Evolutionary conservation across 2,329 filamentous ascomycete genomes (phyloP).

Genomic region (Emmonsia crescens): DNA sequence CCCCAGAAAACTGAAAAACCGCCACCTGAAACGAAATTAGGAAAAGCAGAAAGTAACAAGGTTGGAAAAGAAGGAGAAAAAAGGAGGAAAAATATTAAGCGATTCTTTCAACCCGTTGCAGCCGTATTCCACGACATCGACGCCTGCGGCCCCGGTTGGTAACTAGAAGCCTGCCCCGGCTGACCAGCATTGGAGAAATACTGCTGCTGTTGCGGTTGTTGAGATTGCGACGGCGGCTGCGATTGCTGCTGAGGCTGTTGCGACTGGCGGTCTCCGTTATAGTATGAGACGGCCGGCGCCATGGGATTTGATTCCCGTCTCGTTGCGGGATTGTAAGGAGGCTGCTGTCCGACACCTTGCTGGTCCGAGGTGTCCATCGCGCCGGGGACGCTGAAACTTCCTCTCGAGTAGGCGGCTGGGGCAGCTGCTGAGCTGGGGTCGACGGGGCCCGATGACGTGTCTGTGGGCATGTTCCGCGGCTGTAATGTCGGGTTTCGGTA

Average conservation of each 20-base stretch:
- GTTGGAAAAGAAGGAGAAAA: background rate
- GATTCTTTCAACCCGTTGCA: background rate
- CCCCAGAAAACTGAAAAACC: background rate
- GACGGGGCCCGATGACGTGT: constrained; percentile 29
- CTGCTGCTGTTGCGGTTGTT: constrained; percentile 2
- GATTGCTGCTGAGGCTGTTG: background rate
- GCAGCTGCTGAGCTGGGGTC: constrained; percentile 26
- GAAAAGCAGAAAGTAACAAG: background rate
- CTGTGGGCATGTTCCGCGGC: constrained; percentile 27
- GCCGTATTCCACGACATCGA: background rate
- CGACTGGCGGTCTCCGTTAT: constrained; percentile 23
- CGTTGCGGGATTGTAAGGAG: constrained; percentile 24
- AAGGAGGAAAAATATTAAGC: background rate
- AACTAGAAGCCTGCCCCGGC: background rate
- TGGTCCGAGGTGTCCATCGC: constrained; percentile 19
- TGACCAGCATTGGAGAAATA: background rate
- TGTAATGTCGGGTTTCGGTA: constrained; percentile 33
- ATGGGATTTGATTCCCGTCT: constrained; percentile 26
- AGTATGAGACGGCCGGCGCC: constrained; percentile 22
- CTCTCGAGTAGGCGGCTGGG: constrained; percentile 24
- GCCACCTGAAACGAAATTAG: background rate
- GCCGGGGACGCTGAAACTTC: constrained; percentile 28
- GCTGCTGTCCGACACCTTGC: constrained; percentile 6
- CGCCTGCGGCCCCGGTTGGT: background rate
- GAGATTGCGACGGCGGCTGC: constrained; percentile 8